A percentile compares a stretch with the other conserved stretches of the same genome.
Evolutionary conservation across 139 green algal species (phyloP).

Genomic region (Micractinium sp.): DNA sequence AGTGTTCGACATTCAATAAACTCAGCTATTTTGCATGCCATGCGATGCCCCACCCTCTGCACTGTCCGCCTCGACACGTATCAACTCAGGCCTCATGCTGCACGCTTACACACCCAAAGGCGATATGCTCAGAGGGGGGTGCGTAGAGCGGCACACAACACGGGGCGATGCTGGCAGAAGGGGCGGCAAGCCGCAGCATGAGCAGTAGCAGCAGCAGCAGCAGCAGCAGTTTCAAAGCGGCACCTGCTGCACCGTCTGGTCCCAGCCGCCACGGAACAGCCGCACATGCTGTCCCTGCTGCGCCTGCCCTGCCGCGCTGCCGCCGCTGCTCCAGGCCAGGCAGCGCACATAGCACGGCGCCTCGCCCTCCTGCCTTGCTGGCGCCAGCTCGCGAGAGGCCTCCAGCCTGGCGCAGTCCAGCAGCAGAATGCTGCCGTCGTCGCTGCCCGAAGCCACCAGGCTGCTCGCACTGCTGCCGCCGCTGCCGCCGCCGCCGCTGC

Average conservation of each 20-base stretch:
- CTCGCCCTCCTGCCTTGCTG: background rate
- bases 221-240: background rate
- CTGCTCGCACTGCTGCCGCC: no score
- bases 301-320: background rate
- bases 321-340: slow-evolving; percentile 6
- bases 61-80: background rate
- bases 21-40: background rate
- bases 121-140: background rate
- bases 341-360: slow-evolving; percentile 2
- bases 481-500: background rate
- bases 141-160: background rate
- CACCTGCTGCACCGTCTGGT: background rate
- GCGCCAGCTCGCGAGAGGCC: background rate
- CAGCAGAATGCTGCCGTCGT: slow-evolving; percentile 17
- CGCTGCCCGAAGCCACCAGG: background rate
- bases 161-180: background rate
- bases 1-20: background rate
- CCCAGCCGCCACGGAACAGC: slow-evolving; percentile 24
- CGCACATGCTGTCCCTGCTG: background rate
- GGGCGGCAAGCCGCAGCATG: no score
- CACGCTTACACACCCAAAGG: background rate
- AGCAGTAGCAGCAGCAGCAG: background rate
- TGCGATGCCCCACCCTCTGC: no score
- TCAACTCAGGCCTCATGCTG: no score
- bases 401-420: background rate